A percentile compares a stretch with the other conserved stretches of the same genome.
Evolutionary conservation across 371 early-diverging fungal species (phyloP).

Genomic region (Mucor sp.): DNA sequence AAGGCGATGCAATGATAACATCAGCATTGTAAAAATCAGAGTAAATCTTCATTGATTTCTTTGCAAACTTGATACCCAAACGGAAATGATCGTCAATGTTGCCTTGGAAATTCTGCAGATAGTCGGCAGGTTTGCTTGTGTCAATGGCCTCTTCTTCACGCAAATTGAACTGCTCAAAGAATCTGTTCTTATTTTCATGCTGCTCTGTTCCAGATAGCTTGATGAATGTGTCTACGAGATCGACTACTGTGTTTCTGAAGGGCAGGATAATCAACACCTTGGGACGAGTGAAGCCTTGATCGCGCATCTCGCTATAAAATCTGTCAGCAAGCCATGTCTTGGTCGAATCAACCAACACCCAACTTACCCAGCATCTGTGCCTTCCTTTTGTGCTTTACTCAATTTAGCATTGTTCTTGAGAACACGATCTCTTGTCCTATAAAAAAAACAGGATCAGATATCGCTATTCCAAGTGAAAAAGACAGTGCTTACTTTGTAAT

Average conservation of each 20-base stretch:
- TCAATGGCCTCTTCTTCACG: conserved; percentile 59
- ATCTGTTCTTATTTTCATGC: conserved; percentile 79
- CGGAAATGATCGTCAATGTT: conserved; percentile 97
- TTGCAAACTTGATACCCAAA: conserved; percentile 88
- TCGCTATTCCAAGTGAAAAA: neutral
- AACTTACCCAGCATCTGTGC: conserved; percentile 46
- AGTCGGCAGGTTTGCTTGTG: conserved; percentile 82
- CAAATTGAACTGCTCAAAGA: conserved; percentile 74
- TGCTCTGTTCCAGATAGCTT: conserved; percentile 80
- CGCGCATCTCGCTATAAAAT: conserved; percentile 72
- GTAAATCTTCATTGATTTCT: conserved; percentile 86
- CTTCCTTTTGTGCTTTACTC: conserved; percentile 55
- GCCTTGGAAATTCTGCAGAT: conserved; percentile 82
- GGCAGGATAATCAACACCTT: conserved; percentile 90
- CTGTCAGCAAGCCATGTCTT: neutral
- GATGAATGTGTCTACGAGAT: conserved; percentile 78
- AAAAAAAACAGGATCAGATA: neutral
- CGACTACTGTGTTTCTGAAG: conserved; percentile 81
- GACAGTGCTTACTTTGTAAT: conserved; percentile 65
- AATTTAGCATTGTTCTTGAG: conserved; percentile 80
- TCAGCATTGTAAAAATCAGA: conserved; percentile 89
- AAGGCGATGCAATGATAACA: conserved; percentile 90
- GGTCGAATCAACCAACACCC: neutral
- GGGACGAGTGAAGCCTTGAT: conserved; percentile 96
- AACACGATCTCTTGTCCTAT: conserved; percentile 71